Percentiles rank a stretch among this genome's conserved stretches.
Evolutionary conservation across 352 stramenopile species (phyloP).

Genomic region (Phytophthora pini): DNA sequence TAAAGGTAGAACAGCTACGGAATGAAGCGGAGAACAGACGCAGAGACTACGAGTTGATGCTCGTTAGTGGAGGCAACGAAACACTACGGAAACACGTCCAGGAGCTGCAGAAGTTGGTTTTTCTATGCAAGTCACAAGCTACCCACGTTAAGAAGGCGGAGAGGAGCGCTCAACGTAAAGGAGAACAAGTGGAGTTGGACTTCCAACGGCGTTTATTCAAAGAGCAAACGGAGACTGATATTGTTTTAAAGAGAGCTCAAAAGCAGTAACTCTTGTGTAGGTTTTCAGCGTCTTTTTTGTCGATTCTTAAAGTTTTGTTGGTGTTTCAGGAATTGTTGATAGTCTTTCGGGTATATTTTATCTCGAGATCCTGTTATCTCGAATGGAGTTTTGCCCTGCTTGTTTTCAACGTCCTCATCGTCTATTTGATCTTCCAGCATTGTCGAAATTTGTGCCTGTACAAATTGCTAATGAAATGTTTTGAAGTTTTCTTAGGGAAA

Average conservation of each 20-base stretch:
- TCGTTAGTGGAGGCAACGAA: conserved; percentile 55
- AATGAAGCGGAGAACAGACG: conserved; percentile 33
- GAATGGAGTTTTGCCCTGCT: conserved; percentile 43
- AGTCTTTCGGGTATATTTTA: conserved; percentile 54
- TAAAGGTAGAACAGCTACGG: conserved; percentile 49
- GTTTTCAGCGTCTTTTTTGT: not conserved
- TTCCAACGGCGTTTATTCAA: conserved; percentile 52
- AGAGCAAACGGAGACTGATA: conserved; percentile 70
- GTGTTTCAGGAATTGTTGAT: conserved; percentile 22
- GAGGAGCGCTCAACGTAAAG: conserved; percentile 36
- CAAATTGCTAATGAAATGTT: not conserved
- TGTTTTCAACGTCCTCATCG: conserved; percentile 53
- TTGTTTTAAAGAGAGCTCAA: conserved; percentile 58
- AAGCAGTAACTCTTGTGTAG: conserved; percentile 7
- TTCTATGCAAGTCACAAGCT: conserved; percentile 63
- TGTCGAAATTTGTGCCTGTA: conserved; percentile 44
- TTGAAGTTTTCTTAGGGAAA: not conserved
- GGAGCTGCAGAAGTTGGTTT: conserved; percentile 75
- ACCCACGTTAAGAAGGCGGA: conserved; percentile 56
- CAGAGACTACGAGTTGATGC: conserved; percentile 49
- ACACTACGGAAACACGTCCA: conserved; percentile 56
- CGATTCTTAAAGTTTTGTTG: conserved; percentile 13
- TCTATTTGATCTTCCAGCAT: conserved; percentile 53
- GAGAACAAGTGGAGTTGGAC: conserved; percentile 36
- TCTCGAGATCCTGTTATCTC: conserved; percentile 46